Evolutionary conservation across 176 grass and related monocot species (phyloP), one percentile per base, ranked within the genome.

Genomic region (Aechmea fasciata): DNA sequence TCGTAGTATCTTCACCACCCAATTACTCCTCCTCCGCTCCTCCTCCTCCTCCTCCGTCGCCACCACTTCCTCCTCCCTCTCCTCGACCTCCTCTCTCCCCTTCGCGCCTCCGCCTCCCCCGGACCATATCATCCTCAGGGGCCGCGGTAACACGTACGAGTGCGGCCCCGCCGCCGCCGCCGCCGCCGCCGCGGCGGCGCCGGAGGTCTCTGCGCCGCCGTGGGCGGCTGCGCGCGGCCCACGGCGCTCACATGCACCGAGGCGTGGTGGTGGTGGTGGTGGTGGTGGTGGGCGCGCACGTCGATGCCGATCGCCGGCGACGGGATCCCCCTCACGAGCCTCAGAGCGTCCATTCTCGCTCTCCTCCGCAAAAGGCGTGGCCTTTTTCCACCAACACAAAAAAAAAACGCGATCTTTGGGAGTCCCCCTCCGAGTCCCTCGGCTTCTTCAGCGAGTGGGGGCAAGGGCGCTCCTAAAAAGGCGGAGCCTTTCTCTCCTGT

Each of bases 1-100:
- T 62, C 89, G 77, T 72, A 97, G 69, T 76, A 97, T 97, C 70
- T 92, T 83, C 79, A 90, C 59, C 69, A 97, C 89, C 94, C 89
- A 97, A 50, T 87, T 92, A n/a, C 63, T 77, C 84, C 84, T 76
- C 76, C n/a, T 77, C 74, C 65, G 48, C 18, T 79, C 76, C 61
- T 55, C 66, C 13, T 48, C 66, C 3, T 65, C 72, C 62, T 19
- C 74, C 9, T 23, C 66, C 11, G 25, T 26, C 25, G 25, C 77
- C 9, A 64, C 68, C 57, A 13, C 68, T 62, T 50, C 65, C 47
- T 20, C 64, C 53, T 17, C 47, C 33, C 61, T 71, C 49, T 48
- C 68, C 41, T 13, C 62, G 6, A 22, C 62, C 47, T 49, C 67
- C 12, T 55, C 74, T 28, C 4, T 73, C 66, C 4, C 69, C 73